Conservation (phyloP, 495 filamentous ascomycete genomes). For the Darksidea phi region DNA sequence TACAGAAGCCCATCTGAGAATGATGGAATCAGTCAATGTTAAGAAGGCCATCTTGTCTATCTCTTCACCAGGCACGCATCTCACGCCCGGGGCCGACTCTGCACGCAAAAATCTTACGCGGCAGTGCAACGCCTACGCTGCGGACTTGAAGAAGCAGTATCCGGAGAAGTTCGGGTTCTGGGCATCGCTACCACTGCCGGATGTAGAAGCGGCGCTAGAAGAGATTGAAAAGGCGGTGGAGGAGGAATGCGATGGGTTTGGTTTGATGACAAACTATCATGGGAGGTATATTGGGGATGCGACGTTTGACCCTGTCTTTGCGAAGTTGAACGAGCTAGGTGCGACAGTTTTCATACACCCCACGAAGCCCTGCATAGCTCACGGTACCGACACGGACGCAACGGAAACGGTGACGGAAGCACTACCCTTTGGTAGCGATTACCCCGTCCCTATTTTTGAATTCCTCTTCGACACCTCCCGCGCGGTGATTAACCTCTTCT, state of each 20-base stretch:
- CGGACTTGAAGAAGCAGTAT: constrained; percentile 42
- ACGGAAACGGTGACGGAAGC: constrained; percentile 8
- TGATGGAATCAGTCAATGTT: constrained; percentile 51
- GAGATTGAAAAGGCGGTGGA: constrained; percentile 49
- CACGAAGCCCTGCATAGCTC: constrained; percentile 42
- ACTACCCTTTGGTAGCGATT: constrained; percentile 38
- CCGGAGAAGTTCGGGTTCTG: constrained; percentile 51
- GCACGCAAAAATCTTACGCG: constrained; percentile 41
- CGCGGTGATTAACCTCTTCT: constrained; percentile 51
- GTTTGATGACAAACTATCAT: constrained; percentile 49
- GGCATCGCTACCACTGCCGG: constrained; percentile 53
- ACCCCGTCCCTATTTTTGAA: constrained; percentile 54
- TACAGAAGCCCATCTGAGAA: constrained; percentile 45
- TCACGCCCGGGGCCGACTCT: constrained; percentile 43
- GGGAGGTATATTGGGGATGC: constrained; percentile 54
- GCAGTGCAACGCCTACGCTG: constrained; percentile 45
- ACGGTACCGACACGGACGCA: background rate
- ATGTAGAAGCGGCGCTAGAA: constrained; percentile 44
- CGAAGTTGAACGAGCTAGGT: constrained; percentile 37
- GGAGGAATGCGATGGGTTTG: constrained; percentile 50
- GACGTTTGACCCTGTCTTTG: constrained; percentile 46
- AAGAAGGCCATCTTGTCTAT: constrained; percentile 54
- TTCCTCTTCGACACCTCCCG: constrained; percentile 58
- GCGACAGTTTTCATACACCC: constrained; percentile 56
- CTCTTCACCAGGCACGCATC: constrained; percentile 51